Percentiles rank a stretch among this genome's conserved stretches.
Evolutionary conservation across 768 basidiomycete genomes (phyloP).

Genomic region (Lactifluus subvellereus): DNA sequence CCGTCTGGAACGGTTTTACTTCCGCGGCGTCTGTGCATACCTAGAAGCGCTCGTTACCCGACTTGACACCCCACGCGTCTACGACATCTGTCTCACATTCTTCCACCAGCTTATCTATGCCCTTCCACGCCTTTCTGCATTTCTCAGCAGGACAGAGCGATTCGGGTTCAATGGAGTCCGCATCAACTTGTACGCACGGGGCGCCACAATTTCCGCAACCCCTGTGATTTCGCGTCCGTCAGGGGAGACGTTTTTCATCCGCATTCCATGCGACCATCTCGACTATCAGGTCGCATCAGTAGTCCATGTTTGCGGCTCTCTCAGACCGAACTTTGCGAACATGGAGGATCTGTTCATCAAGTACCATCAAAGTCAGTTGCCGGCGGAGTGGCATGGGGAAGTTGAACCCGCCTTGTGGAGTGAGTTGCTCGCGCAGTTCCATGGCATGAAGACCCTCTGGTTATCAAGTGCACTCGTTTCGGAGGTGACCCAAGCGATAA

Average conservation of each 20-base stretch:
- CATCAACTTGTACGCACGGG: background rate
- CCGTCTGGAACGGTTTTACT: background rate
- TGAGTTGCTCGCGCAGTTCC: background rate
- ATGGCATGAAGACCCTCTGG: constrained; percentile 4
- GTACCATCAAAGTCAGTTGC: background rate
- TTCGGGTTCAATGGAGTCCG: constrained; percentile 1
- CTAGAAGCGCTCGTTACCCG: background rate
- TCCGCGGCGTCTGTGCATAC: background rate
- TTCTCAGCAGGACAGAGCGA: background rate
- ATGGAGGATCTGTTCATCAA: background rate
- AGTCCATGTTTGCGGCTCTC: background rate
- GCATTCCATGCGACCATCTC: background rate
- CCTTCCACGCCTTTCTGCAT: background rate
- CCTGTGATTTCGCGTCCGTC: background rate
- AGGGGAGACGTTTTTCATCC: background rate
- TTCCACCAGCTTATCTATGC: constrained; percentile 2
- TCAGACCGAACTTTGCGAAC: background rate
- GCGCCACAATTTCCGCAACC: background rate
- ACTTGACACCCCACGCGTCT: background rate
- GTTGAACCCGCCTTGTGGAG: background rate
- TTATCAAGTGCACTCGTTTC: constrained; percentile 1
- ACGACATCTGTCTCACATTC: background rate
- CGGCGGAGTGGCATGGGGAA: background rate
- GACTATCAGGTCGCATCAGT: constrained; percentile 3
- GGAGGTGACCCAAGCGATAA: background rate